A percentile compares a stretch with the other conserved stretches of the same genome.
Conservation (phyloP, 352 stramenopile genomes). For the Phytophthora fragariae region DNA sequence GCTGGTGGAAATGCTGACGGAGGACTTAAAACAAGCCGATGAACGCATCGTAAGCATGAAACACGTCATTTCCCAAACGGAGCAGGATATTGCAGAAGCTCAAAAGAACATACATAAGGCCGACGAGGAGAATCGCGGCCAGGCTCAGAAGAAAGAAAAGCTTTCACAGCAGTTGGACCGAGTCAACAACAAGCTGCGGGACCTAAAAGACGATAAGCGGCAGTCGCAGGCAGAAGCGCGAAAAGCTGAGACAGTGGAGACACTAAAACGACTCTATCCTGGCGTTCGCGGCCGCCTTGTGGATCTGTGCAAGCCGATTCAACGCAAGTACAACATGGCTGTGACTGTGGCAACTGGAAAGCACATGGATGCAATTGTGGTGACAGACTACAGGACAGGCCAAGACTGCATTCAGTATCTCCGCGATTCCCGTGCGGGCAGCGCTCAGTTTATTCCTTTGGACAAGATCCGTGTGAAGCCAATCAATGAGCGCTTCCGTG, state of each 20-base stretch:
- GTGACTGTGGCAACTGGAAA: constrained; percentile 98
- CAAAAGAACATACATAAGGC: constrained; percentile 61
- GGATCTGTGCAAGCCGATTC: constrained; percentile 96
- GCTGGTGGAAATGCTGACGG: constrained; percentile 63
- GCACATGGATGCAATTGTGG: constrained; percentile 95
- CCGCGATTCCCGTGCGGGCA: constrained; percentile 94
- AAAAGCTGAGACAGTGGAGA: constrained; percentile 80
- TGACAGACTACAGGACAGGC: constrained; percentile 79
- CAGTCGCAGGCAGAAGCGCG: constrained; percentile 93
- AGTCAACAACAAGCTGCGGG: constrained; percentile 90
- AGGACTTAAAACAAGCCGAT: constrained; percentile 68
- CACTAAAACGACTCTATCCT: constrained; percentile 87
- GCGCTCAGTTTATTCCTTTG: constrained; percentile 97
- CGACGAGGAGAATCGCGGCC: constrained; percentile 69
- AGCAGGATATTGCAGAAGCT: constrained; percentile 59
- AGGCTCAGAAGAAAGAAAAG: constrained; percentile 69
- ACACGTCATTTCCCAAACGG: constrained; percentile 70
- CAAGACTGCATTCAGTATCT: constrained; percentile 94
- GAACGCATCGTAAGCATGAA: constrained; percentile 77
- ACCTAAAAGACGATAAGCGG: constrained; percentile 92
- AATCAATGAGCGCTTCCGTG: constrained; percentile 95
- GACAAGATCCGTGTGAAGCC: constrained; percentile 94
- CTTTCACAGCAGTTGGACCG: constrained; percentile 69
- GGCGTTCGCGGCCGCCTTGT: constrained; percentile 96
- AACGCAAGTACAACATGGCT: constrained; percentile 97